These are phyloP conservation scores for Penicillium expansum DNA, from an alignment of 2,329 filamentous ascomycete species.

Conservation along the genomic window DNA sequence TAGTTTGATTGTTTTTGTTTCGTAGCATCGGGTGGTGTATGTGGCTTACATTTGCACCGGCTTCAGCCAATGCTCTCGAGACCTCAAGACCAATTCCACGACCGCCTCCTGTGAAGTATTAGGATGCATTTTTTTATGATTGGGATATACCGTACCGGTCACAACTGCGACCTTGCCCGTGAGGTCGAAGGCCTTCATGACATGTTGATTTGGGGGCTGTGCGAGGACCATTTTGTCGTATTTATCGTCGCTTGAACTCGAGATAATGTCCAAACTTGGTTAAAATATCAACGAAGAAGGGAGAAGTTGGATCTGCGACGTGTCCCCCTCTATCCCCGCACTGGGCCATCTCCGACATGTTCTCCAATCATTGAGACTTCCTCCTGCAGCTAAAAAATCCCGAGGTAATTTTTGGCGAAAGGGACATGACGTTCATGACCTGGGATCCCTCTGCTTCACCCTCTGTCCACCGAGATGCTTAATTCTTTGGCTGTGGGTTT, in stretches of 20 bases:
- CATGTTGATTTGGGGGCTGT: constrained; percentile 18
- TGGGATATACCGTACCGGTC: constrained; percentile 16
- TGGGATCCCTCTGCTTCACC: background rate
- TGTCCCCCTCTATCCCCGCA: constrained; percentile 2
- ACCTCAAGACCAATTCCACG: constrained; percentile 42
- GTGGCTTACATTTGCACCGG: constrained; percentile 37
- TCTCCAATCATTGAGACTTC: background rate
- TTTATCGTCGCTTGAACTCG: background rate
- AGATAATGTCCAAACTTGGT: background rate
- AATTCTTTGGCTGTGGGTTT: background rate
- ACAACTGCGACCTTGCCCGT: constrained; percentile 29
- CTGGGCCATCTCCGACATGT: constrained; percentile 1
- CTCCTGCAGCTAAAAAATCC: too few relatives aligned
- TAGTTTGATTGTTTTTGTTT: background rate
- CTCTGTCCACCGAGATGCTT: background rate
- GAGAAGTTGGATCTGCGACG: background rate
- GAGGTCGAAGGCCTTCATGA: constrained; percentile 23
- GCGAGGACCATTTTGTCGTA: constrained; percentile 25
- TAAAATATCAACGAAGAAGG: background rate
- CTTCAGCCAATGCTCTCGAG: constrained; percentile 40
- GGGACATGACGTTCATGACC: background rate
- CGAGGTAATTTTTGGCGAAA: background rate
- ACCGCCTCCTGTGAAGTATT: constrained; percentile 24
- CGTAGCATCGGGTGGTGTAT: too few relatives aligned
- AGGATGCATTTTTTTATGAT: too few relatives aligned